phyloP scores from a whole-genome alignment of 352 stramenopile species.

The Achlya hypogyna region DNA sequence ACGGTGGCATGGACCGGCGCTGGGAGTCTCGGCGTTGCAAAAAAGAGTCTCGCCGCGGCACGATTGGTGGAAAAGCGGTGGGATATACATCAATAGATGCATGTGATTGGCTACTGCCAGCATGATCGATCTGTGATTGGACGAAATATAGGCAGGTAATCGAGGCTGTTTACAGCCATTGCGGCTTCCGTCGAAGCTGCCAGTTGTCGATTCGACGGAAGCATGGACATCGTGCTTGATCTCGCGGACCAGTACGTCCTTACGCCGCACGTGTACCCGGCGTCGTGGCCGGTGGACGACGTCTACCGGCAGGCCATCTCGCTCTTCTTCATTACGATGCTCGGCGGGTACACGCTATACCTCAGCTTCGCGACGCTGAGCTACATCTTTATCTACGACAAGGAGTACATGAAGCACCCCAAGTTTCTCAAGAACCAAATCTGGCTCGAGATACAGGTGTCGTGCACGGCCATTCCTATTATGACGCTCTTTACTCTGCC shows the following conservation, averaged over 20 bases:
- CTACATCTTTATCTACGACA: constrained; percentile 59
- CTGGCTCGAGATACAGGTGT: constrained; percentile 37
- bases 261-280: constrained; percentile 43
- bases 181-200: not conserved
- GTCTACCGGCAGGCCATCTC: constrained; percentile 40
- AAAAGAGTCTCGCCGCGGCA: not conserved
- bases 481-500: constrained; percentile 58
- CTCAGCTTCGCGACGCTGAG: constrained; percentile 34
- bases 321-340: constrained; percentile 38
- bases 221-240: constrained; percentile 52
- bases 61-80: not conserved
- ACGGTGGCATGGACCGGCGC: not conserved
- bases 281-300: constrained; percentile 30
- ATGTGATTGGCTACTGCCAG: not conserved
- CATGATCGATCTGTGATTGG: not conserved
- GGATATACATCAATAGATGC: not conserved
- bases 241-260: constrained; percentile 37
- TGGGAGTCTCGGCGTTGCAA: not conserved
- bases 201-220: not conserved
- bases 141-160: not conserved
- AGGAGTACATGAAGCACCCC: constrained; percentile 49
- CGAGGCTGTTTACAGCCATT: not conserved
- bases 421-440: constrained; percentile 61
- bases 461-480: constrained; percentile 44
- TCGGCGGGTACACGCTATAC: constrained; percentile 53